phyloP scores from a whole-genome alignment of 225 moss, liverwort and hornwort species.

The Physcomitrellopsis africana region DNA sequence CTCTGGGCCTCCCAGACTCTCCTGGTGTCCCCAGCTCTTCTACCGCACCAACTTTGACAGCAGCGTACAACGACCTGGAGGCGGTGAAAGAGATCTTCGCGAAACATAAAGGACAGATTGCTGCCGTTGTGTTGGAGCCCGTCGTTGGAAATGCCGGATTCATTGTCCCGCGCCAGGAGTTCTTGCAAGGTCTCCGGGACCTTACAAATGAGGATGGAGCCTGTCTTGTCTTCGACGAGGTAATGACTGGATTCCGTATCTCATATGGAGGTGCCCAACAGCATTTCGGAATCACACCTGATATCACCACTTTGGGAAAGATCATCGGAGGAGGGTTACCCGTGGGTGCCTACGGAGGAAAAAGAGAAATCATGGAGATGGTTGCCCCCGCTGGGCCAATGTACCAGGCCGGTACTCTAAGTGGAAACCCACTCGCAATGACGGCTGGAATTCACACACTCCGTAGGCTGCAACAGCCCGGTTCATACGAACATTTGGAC shows the following conservation, averaged over 20 bases:
- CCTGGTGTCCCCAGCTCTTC: conserved; percentile 84
- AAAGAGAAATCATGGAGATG: conserved; percentile 89
- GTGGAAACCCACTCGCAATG: conserved; percentile 98
- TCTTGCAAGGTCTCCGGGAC: conserved; percentile 79
- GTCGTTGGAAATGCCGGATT: conserved; percentile 96
- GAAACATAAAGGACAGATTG: conserved; percentile 62
- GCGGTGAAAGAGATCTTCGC: conserved; percentile 76
- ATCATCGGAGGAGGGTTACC: conserved; percentile 97
- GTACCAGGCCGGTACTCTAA: conserved; percentile 98
- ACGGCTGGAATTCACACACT: conserved; percentile 97
- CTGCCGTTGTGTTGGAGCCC: conserved; percentile 89
- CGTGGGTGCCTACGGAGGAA: conserved; percentile 94
- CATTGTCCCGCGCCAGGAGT: conserved; percentile 70
- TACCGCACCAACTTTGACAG: conserved; percentile 81
- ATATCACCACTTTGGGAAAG: conserved; percentile 89
- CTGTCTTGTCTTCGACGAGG: conserved; percentile 91
- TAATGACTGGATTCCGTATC: conserved; percentile 97
- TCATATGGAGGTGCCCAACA: conserved; percentile 94
- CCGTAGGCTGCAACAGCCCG: conserved; percentile 74
- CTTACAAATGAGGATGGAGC: conserved; percentile 73
- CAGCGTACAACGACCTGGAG: conserved; percentile 84
- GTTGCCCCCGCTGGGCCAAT: conserved; percentile 99
- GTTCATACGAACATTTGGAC: conserved; percentile 81
- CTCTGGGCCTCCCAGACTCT: conserved; percentile 91
- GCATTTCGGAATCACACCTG: conserved; percentile 86